phyloP scores from a whole-genome alignment of 345 rosid species.

The Bruguiera sexangula region DNA sequence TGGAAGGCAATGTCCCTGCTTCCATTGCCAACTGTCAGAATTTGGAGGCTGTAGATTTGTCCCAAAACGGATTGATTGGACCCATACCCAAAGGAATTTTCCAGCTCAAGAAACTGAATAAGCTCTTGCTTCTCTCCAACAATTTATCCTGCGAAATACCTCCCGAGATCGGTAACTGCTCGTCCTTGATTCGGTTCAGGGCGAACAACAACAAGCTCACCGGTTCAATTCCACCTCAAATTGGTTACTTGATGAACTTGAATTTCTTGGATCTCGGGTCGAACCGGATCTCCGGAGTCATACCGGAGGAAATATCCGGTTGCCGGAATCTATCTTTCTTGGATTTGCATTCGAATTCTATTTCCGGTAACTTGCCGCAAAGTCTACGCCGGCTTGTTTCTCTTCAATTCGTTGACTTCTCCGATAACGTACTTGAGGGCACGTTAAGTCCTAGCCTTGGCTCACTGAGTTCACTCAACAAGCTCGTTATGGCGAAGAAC shows the following conservation, averaged over 20 bases:
- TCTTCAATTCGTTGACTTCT: slow-evolving; percentile 61
- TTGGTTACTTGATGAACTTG: slow-evolving; percentile 56
- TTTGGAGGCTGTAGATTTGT: slow-evolving; percentile 75
- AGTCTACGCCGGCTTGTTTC: slow-evolving; percentile 44
- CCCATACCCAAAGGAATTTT: slow-evolving; percentile 71
- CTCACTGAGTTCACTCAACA: slow-evolving; percentile 55
- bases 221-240: slow-evolving; percentile 55
- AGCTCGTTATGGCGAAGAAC: slow-evolving; percentile 63
- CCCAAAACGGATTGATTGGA: slow-evolving; percentile 66
- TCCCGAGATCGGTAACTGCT: slow-evolving; percentile 62
- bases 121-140: slow-evolving; percentile 77
- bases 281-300: slow-evolving; percentile 56
- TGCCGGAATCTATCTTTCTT: slow-evolving; percentile 67
- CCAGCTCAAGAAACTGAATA: slow-evolving; percentile 59
- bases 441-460: slow-evolving; percentile 55
- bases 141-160: slow-evolving; percentile 60
- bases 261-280: slow-evolving; percentile 70
- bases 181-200: slow-evolving; percentile 61
- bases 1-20: slow-evolving; percentile 67
- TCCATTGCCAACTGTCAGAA: slow-evolving; percentile 60
- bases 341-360: slow-evolving; percentile 73
- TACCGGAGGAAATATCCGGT: slow-evolving; percentile 55
- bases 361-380: slow-evolving; percentile 56
- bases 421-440: slow-evolving; percentile 59
- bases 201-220: slow-evolving; percentile 52